Evolutionary conservation across 2,329 filamentous ascomycete species (phyloP).

Genomic region (Alternaria gansuensis): DNA sequence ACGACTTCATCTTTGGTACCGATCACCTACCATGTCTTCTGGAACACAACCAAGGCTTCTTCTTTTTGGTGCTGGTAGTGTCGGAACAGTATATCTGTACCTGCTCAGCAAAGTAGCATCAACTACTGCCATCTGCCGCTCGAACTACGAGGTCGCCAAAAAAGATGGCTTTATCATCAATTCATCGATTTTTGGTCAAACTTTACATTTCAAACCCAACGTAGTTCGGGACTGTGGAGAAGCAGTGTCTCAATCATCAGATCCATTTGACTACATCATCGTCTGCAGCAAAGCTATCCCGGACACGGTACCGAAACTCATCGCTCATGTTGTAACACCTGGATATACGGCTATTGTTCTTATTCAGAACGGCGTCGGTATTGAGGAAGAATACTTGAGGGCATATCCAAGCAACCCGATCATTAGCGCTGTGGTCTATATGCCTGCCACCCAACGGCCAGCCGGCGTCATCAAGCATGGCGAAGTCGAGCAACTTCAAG

Average conservation of each 20-base stretch:
- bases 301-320: constrained; percentile 47
- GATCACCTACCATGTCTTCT: constrained; percentile 7
- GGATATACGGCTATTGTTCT: constrained; percentile 64
- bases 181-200: constrained; percentile 50
- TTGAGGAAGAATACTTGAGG: constrained; percentile 64
- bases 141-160: constrained; percentile 56
- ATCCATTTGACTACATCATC: constrained; percentile 59
- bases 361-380: constrained; percentile 69
- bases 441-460: constrained; percentile 61
- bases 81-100: constrained; percentile 56
- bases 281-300: constrained; percentile 60
- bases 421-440: constrained; percentile 65
- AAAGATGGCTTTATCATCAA: constrained; percentile 55
- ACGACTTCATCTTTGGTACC: neutral
- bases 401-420: constrained; percentile 63
- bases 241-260: constrained; percentile 37
- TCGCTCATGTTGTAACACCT: constrained; percentile 53
- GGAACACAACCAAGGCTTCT: constrained; percentile 37
- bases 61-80: constrained; percentile 56
- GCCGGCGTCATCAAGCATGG: constrained; percentile 60
- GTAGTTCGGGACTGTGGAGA: constrained; percentile 51
- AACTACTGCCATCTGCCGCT: constrained; percentile 58
- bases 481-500: constrained; percentile 59
- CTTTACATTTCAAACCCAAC: constrained; percentile 48
- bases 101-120: constrained; percentile 52